Conservation (phyloP, 306 rosid species). For the Acacia acuminata region DNA sequence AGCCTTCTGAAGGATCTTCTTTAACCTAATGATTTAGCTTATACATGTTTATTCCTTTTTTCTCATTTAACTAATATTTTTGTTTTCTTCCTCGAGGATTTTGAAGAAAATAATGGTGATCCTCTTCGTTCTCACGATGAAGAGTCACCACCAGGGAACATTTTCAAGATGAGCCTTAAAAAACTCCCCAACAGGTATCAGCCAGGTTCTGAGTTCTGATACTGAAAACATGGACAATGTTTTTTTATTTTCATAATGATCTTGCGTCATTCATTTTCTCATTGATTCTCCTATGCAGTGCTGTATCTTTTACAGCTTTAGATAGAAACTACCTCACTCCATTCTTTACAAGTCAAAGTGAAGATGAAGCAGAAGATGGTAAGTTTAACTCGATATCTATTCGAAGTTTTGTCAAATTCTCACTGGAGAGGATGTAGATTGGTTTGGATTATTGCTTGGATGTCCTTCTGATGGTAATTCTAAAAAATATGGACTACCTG, state of each 20-base stretch:
- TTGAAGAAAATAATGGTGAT: slow-evolving; percentile 66
- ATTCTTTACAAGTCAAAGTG: slow-evolving; percentile 91
- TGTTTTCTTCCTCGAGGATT: slow-evolving; percentile 37
- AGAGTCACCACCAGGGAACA: slow-evolving; percentile 76
- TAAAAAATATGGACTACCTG: not conserved
- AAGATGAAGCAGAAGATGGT: slow-evolving; percentile 79
- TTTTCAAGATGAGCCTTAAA: slow-evolving; percentile 63
- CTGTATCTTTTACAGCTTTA: slow-evolving; percentile 79
- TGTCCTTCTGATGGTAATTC: not conserved
- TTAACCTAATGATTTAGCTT: not conserved
- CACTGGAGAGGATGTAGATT: not conserved
- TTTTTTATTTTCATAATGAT: not conserved
- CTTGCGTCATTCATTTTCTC: not conserved
- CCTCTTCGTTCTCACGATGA: slow-evolving; percentile 72
- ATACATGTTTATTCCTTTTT: not conserved
- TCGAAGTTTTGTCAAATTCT: not conserved
- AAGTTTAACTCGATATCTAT: slow-evolving; percentile 37
- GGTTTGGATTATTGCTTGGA: not conserved
- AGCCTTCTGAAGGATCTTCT: not conserved
- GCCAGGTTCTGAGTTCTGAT: not conserved
- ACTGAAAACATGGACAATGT: slow-evolving; percentile 14
- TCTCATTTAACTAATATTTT: slow-evolving; percentile 10
- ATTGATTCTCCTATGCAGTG: slow-evolving; percentile 53
- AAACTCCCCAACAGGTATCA: slow-evolving; percentile 68
- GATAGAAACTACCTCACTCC: slow-evolving; percentile 95